phyloP scores from a whole-genome alignment of 208 protist species.

The Sergeia podlipaevii region DNA sequence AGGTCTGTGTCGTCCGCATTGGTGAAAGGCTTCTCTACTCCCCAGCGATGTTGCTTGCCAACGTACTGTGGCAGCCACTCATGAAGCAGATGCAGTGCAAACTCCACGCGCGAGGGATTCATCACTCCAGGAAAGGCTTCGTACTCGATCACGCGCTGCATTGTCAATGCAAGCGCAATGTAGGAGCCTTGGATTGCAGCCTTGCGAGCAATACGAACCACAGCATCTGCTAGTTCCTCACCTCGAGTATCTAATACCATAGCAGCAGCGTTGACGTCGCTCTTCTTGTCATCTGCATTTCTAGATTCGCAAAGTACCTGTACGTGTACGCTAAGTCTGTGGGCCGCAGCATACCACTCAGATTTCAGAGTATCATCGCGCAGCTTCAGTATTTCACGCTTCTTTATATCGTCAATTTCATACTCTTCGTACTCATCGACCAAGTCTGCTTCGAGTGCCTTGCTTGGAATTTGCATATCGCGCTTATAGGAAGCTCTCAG shows the following conservation, averaged over 20 bases:
- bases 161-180: constrained; percentile 22
- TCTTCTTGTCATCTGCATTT: neutral
- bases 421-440: constrained; percentile 50
- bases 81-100: constrained; percentile 48
- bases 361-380: constrained; percentile 18
- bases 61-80: constrained; percentile 58
- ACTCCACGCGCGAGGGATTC: constrained; percentile 43
- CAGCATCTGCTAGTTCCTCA: constrained; percentile 5
- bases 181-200: constrained; percentile 1
- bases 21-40: constrained; percentile 20
- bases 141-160: constrained; percentile 18
- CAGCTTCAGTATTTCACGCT: constrained; percentile 21
- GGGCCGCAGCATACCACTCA: no score
- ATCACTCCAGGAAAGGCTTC: constrained; percentile 21
- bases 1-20: constrained; percentile 42
- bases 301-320: neutral
- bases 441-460: constrained; percentile 18
- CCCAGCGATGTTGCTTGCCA: constrained; percentile 37
- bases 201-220: neutral
- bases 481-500: constrained; percentile 68
- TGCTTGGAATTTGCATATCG: constrained; percentile 42
- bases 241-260: neutral
- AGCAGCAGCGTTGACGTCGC: neutral
- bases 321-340: neutral
- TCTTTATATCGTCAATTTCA: constrained; percentile 65